Evolutionary conservation across 2,329 filamentous ascomycete genomes (phyloP), one percentile per base, ranked within the genome.

Genomic region (Pseudogymnoascus sp.): DNA sequence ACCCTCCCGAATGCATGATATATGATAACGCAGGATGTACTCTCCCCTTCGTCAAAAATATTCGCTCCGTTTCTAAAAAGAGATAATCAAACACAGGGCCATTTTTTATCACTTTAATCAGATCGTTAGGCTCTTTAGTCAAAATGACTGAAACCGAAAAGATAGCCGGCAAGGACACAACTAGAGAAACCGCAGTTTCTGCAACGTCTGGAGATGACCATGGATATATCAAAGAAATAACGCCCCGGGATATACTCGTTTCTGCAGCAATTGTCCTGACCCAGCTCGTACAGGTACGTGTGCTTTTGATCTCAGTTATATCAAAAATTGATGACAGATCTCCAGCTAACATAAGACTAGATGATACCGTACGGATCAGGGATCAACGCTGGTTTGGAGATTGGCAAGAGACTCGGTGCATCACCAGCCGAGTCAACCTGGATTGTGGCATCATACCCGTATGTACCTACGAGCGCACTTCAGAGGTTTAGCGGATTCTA

Each of bases 381-480:
- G 20, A 59, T 59, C 35, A 39, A 37, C 18, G 57, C 35, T 16
- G 57, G 57, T 25, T 28, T 59, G 7, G 57, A 41, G n/a, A 59
- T 59, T 34, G 39, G 57, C 16, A 59, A 6, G 8, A 22, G 35
- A 22, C 35, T 59, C 22, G 57, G 39, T 22, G 22, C 30, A 20
- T 43, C 35, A 16, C 50, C 71, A 0, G 71, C 70, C 3, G 66
- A 73, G 60, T 70, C 73, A 12, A 75, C 73, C 57, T 77, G 75
- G 75, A 73, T 75, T 62, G 70, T 72, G 6, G 75, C 74, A 16
- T 69, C 74, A 1, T 76, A 74, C 57, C 70, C 73, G 72, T 74
- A 64, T 20, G 68, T 67, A 30, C 22, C 22, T 25, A 25, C 3
- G 22, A 25, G 22, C 22, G 22, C 22, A 2, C 22, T 25, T 25